Percentiles rank a stretch among this genome's conserved stretches.
Conservation (phyloP, 129 eudicot genomes). For the Glebionis coronaria region DNA sequence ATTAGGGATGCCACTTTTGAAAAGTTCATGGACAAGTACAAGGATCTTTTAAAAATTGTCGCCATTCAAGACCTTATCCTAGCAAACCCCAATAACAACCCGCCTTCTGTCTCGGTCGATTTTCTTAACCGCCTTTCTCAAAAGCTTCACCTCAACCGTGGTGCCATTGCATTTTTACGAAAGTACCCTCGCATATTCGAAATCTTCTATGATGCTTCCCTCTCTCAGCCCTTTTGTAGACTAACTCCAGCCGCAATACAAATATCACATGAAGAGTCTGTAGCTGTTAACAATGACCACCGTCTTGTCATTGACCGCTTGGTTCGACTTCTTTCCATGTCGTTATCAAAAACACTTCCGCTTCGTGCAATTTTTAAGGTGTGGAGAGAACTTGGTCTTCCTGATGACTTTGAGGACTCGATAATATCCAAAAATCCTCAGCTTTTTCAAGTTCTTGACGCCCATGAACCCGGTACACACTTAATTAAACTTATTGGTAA, state of each 20-base stretch:
- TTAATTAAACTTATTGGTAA: slow-evolving; percentile 45
- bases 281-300: slow-evolving; percentile 43
- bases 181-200: slow-evolving; percentile 76
- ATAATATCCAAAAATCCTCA: slow-evolving; percentile 46
- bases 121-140: slow-evolving; percentile 89
- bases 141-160: slow-evolving; percentile 84
- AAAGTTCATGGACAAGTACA: slow-evolving; percentile 79
- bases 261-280: slow-evolving; percentile 45
- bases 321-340: slow-evolving; percentile 76
- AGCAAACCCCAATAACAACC: slow-evolving; percentile 52
- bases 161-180: slow-evolving; percentile 69
- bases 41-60: slow-evolving; percentile 66
- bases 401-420: slow-evolving; percentile 86
- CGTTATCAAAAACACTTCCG: slow-evolving; percentile 58
- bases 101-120: slow-evolving; percentile 73
- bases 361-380: slow-evolving; percentile 83
- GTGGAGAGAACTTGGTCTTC: slow-evolving; percentile 86
- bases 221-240: slow-evolving; percentile 45
- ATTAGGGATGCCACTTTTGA: slow-evolving; percentile 83
- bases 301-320: slow-evolving; percentile 58
- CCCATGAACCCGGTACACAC: slow-evolving; percentile 75
- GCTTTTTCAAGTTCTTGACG: slow-evolving; percentile 58
- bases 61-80: slow-evolving; percentile 90
- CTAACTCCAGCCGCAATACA: slow-evolving; percentile 50
- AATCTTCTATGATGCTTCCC: slow-evolving; percentile 50